Evolutionary conservation across 345 rosid species (phyloP).

Genomic region (Pistacia atlantica): DNA sequence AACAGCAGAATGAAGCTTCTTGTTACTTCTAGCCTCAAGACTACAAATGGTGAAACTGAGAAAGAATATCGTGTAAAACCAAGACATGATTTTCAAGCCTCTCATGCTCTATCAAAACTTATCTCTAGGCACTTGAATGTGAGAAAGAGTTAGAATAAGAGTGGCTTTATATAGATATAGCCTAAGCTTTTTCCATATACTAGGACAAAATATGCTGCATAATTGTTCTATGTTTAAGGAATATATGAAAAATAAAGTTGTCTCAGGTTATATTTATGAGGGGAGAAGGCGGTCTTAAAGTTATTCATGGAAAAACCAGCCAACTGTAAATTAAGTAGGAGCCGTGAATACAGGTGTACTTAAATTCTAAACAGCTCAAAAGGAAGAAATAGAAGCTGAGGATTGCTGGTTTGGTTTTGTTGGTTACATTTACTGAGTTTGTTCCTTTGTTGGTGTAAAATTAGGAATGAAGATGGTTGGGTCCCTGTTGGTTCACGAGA

Average conservation of each 20-base stretch:
- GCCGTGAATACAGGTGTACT: slow-evolving; percentile 32
- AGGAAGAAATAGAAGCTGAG: slow-evolving; percentile 6
- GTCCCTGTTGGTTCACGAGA: not conserved
- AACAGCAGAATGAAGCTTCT: slow-evolving; percentile 54
- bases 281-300: slow-evolving; percentile 21
- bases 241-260: not conserved
- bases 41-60: slow-evolving; percentile 24
- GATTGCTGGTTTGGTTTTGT: slow-evolving; percentile 2
- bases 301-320: slow-evolving; percentile 28
- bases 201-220: not conserved
- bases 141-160: not conserved
- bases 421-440: too few species aligned
- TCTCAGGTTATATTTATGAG: slow-evolving; percentile 2
- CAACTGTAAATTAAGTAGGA: slow-evolving; percentile 29
- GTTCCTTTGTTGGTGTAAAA: too few species aligned
- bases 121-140: not conserved
- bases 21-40: slow-evolving; percentile 30
- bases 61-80: slow-evolving; percentile 34
- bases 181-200: not conserved
- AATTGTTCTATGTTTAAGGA: not conserved
- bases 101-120: not conserved
- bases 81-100: slow-evolving; percentile 29
- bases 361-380: slow-evolving; percentile 34
- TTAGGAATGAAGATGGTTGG: too few species aligned
- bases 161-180: not conserved